phyloP scores from a whole-genome alignment of 148 eudicot genomes.

The Amaranthus hypochondriacus region DNA sequence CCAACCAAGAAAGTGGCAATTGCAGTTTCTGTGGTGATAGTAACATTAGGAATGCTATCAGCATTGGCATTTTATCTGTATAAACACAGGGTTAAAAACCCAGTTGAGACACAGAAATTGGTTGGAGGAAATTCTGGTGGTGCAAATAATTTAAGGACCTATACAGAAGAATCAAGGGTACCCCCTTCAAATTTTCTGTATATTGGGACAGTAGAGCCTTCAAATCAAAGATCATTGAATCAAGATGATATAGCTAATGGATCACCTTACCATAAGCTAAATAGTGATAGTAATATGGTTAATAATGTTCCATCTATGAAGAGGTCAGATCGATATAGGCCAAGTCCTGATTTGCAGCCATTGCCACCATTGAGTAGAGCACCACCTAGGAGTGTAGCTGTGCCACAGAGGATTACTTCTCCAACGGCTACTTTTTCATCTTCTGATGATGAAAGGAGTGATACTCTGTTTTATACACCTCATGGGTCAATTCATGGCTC shows the following conservation, averaged over 20 bases:
- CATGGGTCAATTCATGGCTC: constrained; percentile 73
- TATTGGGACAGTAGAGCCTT: constrained; percentile 73
- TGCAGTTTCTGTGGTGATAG: constrained; percentile 66
- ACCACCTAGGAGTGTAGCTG: constrained; percentile 34
- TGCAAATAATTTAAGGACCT: constrained; percentile 26
- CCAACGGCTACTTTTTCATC: constrained; percentile 57
- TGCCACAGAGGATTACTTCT: constrained; percentile 30
- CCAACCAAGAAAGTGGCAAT: constrained; percentile 71
- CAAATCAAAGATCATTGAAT: constrained; percentile 34
- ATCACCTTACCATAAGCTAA: constrained; percentile 72
- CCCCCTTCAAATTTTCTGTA: constrained; percentile 70
- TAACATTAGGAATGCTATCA: constrained; percentile 74
- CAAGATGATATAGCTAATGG: constrained; percentile 34
- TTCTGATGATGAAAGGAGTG: constrained; percentile 61
- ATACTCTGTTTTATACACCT: constrained; percentile 61
- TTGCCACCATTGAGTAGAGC: constrained; percentile 70
- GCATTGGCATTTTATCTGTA: constrained; percentile 71
- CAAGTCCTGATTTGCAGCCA: constrained; percentile 84
- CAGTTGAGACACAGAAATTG: constrained; percentile 54
- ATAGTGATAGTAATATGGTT: background rate
- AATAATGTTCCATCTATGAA: constrained; percentile 29
- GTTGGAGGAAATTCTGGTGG: constrained; percentile 27
- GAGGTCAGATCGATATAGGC: constrained; percentile 62
- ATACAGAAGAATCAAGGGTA: constrained; percentile 39
- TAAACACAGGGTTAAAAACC: constrained; percentile 46